Percentiles rank a stretch among this genome's conserved stretches.
These are phyloP conservation scores for Platanthera zijinensis DNA, from an alignment of 106 monocot genomes.

Conservation along the genomic window DNA sequence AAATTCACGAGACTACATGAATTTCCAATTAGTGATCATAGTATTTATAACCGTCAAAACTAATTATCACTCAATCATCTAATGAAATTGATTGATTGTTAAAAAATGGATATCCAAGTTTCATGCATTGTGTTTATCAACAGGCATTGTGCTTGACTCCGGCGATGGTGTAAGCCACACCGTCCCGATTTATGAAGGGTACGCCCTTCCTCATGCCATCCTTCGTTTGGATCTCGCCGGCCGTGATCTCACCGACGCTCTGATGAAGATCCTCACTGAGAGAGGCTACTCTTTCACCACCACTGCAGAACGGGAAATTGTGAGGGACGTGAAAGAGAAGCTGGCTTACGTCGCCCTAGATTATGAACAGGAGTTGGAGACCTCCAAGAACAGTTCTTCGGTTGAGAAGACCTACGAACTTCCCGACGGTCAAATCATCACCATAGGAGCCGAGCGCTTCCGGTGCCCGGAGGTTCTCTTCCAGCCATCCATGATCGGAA, in stretches of 20 bases:
- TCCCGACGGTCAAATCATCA: conserved; percentile 22
- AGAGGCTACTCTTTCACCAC: conserved; percentile 23
- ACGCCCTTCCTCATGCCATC: conserved; percentile 21
- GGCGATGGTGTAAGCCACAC: conserved; percentile 30
- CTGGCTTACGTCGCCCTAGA: conserved; percentile 25
- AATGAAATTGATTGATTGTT: not conserved
- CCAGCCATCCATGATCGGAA: conserved; percentile 26
- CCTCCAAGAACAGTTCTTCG: conserved; percentile 23
- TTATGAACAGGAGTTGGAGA: conserved; percentile 26
- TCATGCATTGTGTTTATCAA: not conserved
- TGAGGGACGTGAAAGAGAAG: conserved; percentile 25
- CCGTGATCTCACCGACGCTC: conserved; percentile 21
- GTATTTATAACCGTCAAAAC: not conserved
- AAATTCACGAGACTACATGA: not conserved
- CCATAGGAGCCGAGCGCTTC: conserved; percentile 24
- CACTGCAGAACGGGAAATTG: conserved; percentile 25
- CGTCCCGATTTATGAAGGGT: conserved; percentile 27
- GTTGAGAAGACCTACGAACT: conserved; percentile 25
- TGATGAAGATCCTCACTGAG: conserved; percentile 27
- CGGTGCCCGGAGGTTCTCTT: conserved; percentile 24
- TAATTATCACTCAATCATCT: not conserved
- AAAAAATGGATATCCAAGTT: not conserved
- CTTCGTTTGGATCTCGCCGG: conserved; percentile 20
- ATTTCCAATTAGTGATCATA: not conserved
- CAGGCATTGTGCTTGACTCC: conserved; percentile 26